These are phyloP conservation scores for Chrysanthemum seticuspe DNA, from an alignment of 129 eudicot species.

Conservation along the genomic window DNA sequence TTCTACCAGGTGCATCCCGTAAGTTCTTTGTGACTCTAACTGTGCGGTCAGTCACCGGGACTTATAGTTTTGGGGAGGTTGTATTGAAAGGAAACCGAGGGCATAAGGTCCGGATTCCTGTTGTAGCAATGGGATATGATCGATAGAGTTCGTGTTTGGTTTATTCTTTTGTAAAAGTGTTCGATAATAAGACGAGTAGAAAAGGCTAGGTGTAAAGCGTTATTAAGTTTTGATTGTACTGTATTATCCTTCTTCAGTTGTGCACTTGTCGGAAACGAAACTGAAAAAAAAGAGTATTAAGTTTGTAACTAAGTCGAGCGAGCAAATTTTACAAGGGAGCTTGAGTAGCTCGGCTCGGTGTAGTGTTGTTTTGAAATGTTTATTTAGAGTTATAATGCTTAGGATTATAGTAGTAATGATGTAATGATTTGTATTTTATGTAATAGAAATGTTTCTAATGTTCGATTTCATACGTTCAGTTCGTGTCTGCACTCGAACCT, in stretches of 20 bases:
- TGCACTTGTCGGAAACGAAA: constrained; percentile 21
- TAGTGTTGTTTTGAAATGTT: constrained; percentile 29
- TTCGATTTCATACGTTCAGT: too few species aligned
- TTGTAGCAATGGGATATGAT: constrained; percentile 94
- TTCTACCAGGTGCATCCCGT: constrained; percentile 67
- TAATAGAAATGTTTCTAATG: constrained; percentile 1
- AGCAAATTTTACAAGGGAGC: constrained; percentile 13
- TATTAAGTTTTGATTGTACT: constrained; percentile 35
- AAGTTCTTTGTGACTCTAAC: constrained; percentile 66
- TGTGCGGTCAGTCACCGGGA: constrained; percentile 60
- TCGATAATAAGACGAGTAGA: constrained; percentile 44
- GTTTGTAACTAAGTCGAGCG: not conserved
- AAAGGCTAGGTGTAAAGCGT: constrained; percentile 37
- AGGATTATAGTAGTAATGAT: constrained; percentile 23
- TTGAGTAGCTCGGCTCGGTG: constrained; percentile 22
- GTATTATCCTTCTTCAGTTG: constrained; percentile 22
- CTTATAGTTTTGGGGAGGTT: constrained; percentile 88
- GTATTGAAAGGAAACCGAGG: constrained; percentile 85
- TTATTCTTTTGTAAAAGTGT: constrained; percentile 55
- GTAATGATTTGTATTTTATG: constrained; percentile 36
- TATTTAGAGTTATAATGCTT: constrained; percentile 16
- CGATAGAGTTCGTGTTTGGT: constrained; percentile 35
- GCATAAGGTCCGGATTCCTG: constrained; percentile 88
- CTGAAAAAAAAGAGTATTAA: constrained; percentile 7
- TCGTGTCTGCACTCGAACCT: too few species aligned